phyloP scores from a whole-genome alignment of 2,329 filamentous ascomycete species.

The Zopfia rhizophila region DNA sequence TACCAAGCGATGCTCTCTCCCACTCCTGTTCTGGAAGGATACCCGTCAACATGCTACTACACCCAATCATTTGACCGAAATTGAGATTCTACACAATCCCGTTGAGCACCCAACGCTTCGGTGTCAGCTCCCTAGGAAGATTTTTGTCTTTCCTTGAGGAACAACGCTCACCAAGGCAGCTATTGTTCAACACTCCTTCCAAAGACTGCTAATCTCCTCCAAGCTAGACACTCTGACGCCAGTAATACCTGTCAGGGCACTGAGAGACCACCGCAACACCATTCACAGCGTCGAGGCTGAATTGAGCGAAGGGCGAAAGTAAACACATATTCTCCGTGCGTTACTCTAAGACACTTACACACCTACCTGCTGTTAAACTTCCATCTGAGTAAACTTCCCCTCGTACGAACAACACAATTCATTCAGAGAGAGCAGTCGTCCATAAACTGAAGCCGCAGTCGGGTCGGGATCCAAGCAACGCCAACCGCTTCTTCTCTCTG shows the following conservation, averaged over 20 bases:
- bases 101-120: conserved; percentile 9
- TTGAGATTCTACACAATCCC: conserved; percentile 18
- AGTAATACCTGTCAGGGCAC: too few species aligned
- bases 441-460: conserved; percentile 9
- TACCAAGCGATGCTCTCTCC: conserved; percentile 1
- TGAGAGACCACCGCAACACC: too few species aligned
- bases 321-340: neutral
- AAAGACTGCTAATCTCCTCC: too few species aligned
- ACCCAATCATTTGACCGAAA: neutral
- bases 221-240: too few species aligned
- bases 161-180: too few species aligned
- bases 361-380: neutral
- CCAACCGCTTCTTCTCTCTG: conserved; percentile 8
- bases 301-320: neutral
- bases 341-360: conserved; percentile 1
- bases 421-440: conserved; percentile 5
- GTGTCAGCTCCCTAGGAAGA: conserved; percentile 5
- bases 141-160: too few species aligned
- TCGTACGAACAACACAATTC: conserved; percentile 1
- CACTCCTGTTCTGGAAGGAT: too few species aligned
- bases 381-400: conserved; percentile 1
- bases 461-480: conserved; percentile 3
- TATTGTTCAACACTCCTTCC: too few species aligned
- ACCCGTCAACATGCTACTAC: too few species aligned
- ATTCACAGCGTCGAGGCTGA: too few species aligned